phyloP scores from a whole-genome alignment of 768 basidiomycete species.

The Boletus subcaerulescens region DNA sequence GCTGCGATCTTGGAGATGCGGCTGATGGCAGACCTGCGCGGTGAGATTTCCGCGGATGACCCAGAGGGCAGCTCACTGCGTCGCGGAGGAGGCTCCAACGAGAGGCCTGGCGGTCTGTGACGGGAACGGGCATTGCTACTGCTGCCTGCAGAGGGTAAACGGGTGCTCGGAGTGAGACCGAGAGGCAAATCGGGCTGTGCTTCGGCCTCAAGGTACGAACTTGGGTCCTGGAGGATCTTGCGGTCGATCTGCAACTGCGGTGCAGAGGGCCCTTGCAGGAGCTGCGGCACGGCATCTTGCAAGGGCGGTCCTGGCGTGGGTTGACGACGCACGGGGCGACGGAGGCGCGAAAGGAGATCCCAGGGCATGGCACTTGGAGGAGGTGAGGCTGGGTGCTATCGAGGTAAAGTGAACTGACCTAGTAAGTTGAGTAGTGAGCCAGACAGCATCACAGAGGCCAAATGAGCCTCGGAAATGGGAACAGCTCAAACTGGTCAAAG shows the following conservation, averaged over 20 bases:
- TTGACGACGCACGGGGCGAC: slow-evolving; percentile 24
- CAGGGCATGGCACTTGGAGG: slow-evolving; percentile 16
- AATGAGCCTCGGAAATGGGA: slow-evolving; percentile 1
- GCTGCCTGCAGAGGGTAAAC: slow-evolving; percentile 14
- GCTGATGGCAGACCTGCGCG: slow-evolving; percentile 9
- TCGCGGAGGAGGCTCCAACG: background rate
- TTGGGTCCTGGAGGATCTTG: slow-evolving; percentile 32
- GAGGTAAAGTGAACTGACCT: background rate
- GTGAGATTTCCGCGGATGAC: slow-evolving; percentile 9
- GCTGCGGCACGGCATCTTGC: background rate
- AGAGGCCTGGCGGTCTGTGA: slow-evolving; percentile 1
- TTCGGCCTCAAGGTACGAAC: slow-evolving; percentile 23
- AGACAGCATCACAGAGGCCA: slow-evolving; percentile 7
- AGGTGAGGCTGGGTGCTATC: background rate
- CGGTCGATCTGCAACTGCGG: slow-evolving; percentile 16
- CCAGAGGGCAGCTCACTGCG: background rate
- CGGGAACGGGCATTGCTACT: slow-evolving; percentile 3
- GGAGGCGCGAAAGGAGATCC: slow-evolving; percentile 35
- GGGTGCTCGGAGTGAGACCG: slow-evolving; percentile 29
- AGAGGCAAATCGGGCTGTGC: slow-evolving; percentile 9
- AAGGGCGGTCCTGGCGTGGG: slow-evolving; percentile 12
- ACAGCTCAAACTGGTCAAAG: background rate
- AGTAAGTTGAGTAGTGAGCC: background rate
- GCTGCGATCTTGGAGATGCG: slow-evolving; percentile 19
- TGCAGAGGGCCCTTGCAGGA: background rate